Base-by-base conservation (phyloP, 495 filamentous ascomycete genomes). In the Bathelium albidoporum region DNA sequence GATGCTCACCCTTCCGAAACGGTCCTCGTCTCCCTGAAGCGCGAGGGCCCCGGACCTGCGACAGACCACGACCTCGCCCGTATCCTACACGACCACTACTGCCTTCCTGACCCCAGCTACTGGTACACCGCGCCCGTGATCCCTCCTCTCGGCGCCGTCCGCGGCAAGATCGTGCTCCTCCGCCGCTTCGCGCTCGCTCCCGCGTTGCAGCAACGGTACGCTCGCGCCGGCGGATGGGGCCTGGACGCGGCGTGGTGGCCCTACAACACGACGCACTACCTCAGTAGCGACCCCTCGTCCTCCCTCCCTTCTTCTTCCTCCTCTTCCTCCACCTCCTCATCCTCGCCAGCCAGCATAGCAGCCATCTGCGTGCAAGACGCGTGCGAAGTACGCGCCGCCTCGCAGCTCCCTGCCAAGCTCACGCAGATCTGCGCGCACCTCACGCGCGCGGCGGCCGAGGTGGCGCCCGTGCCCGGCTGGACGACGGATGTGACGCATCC, bases 311-410 rank as follows among this genome's bases (percentile, higher is more conserved):
- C n/a, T n/a, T n/a, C n/a, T n/a, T n/a, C n/a, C n/a, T n/a, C 84
- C 70, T 91, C 87, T 5, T 80, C 86, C 66, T 82, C 96, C 29
- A 85, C 90, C 61, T 14, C 34, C 34, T 14, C 34, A 14, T 83
- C 87, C 10, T 81, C 95, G 68, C 85, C 87, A n/a, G n/a, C n/a
- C 14, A 79, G 76, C 11, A 87, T 84, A 69, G 91, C 88, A 3
- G 80, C 85, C 66, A 82, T 96, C 31, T 85, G 90, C 61, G 86
- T 98, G 41, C 94, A 98, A 77, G 94, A 98, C 74, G 97, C 91
- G 73, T 97, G 93, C 79, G 93, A 95, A 70, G 86, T 98, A 20
- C 74, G 87, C 43, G 83, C 91, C 70, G 83, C 81, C 7, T 74
- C 81, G 63, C 89, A 87, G 64, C 91, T 98, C 62, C 79, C 84